Conservation (phyloP, 2,329 filamentous ascomycete species). For the Pseudopithomyces chartarum region DNA sequence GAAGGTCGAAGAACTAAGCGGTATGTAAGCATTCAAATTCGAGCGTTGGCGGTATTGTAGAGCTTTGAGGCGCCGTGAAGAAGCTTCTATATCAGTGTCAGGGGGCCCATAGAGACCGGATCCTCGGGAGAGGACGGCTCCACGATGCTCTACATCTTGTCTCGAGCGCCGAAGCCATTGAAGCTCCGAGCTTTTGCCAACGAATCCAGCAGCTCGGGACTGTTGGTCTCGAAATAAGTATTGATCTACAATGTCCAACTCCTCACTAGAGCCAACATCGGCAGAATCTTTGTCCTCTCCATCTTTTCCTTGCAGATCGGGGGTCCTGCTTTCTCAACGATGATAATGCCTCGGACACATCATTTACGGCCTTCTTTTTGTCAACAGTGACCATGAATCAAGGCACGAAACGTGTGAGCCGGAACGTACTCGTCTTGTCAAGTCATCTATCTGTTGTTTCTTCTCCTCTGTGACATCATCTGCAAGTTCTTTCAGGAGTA, state of each 20-base stretch:
- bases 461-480: not conserved
- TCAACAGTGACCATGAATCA: not conserved
- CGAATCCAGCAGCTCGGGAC: not conserved
- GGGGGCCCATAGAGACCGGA: not conserved
- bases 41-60: not conserved
- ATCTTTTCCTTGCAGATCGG: not conserved
- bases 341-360: not conserved
- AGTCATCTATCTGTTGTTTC: not conserved
- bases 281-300: not conserved
- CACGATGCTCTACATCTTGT: not conserved
- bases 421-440: not conserved
- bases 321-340: not conserved
- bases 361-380: not conserved
- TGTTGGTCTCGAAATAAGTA: not conserved
- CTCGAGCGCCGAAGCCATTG: not conserved
- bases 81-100: not conserved
- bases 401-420: not conserved
- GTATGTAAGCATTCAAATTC: not conserved
- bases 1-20: constrained; percentile 14
- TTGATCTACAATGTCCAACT: not conserved
- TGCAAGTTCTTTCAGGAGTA: constrained; percentile 9
- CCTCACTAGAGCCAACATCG: not conserved
- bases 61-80: not conserved
- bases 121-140: not conserved
- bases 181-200: not conserved